A percentile compares a stretch with the other conserved stretches of the same genome.
Evolutionary conservation across 2,329 filamentous ascomycete species (phyloP).

Genomic region (Tolypocladium amazonense): DNA sequence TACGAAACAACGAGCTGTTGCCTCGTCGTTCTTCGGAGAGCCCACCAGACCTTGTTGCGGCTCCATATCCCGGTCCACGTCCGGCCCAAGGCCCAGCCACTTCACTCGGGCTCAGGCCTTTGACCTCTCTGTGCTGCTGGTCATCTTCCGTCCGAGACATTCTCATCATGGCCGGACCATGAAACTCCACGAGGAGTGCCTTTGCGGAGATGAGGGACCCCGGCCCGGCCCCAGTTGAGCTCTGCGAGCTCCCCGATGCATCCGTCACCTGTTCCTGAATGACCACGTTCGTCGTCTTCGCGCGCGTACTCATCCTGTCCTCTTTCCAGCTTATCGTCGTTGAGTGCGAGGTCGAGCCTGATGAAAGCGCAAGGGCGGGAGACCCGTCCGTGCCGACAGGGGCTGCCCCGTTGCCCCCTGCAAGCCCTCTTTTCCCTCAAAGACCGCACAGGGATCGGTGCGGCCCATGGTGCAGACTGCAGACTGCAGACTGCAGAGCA

Average conservation of each 20-base stretch:
- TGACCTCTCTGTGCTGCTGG: neutral
- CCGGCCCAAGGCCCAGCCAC: neutral
- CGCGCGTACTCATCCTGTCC: neutral
- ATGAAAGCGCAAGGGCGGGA: neutral
- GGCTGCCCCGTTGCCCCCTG: neutral
- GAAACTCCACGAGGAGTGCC: constrained; percentile 2
- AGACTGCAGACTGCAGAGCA: neutral
- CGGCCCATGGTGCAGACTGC: neutral
- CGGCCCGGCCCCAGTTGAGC: neutral
- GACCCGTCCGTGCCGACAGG: neutral
- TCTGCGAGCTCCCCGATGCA: neutral
- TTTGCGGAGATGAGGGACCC: constrained; percentile 1
- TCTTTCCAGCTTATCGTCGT: neutral
- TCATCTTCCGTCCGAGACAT: constrained; percentile 8
- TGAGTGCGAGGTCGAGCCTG: neutral
- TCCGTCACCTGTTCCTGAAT: neutral
- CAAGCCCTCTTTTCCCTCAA: neutral
- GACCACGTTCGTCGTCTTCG: neutral
- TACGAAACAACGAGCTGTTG: neutral
- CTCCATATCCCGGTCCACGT: neutral
- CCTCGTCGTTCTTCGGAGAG: neutral
- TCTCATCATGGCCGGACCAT: constrained; percentile 3
- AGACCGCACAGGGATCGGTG: neutral
- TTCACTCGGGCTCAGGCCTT: neutral
- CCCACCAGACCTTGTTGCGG: neutral